Evolutionary conservation across 2,329 filamentous ascomycete genomes (phyloP).

Genomic region (Clonostachys solani): DNA sequence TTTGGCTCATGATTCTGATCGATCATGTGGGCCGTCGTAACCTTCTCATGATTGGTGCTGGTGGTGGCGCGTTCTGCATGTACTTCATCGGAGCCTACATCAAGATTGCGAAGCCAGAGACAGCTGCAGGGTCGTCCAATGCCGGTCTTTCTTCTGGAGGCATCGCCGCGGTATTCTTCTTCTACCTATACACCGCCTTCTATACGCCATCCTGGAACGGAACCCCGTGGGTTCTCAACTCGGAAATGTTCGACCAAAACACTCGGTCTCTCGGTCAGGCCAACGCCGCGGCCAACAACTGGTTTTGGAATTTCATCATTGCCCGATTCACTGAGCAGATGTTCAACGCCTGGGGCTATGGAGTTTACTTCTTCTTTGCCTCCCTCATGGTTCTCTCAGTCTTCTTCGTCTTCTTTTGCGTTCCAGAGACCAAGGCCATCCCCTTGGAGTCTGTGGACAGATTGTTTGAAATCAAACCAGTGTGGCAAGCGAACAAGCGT

Average conservation of each 20-base stretch:
- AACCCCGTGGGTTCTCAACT: conserved; percentile 72
- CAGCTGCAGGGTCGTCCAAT: conserved; percentile 9
- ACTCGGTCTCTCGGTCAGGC: conserved; percentile 62
- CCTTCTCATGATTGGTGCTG: conserved; percentile 55
- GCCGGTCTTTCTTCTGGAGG: conserved; percentile 35
- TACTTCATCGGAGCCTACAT: conserved; percentile 57
- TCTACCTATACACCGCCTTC: conserved; percentile 66
- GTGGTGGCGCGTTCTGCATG: conserved; percentile 55
- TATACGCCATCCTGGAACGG: conserved; percentile 73
- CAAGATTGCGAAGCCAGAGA: conserved; percentile 23
- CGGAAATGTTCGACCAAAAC: conserved; percentile 71
- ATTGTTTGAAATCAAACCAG: conserved; percentile 48
- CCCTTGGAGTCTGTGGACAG: conserved; percentile 62
- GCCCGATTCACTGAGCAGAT: conserved; percentile 64
- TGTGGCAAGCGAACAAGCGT: conserved; percentile 33
- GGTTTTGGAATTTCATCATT: conserved; percentile 70
- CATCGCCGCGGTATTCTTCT: conserved; percentile 59
- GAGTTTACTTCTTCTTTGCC: conserved; percentile 68
- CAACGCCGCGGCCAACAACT: conserved; percentile 67
- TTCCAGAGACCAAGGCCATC: conserved; percentile 64
- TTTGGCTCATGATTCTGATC: conserved; percentile 62
- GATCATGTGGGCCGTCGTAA: conserved; percentile 42
- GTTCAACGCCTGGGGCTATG: conserved; percentile 54
- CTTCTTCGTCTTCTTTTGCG: conserved; percentile 56
- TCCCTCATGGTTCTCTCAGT: conserved; percentile 54